Base-by-base conservation (phyloP, 108 stramenopile genomes). In the Skeletonema marinoi region DNA sequence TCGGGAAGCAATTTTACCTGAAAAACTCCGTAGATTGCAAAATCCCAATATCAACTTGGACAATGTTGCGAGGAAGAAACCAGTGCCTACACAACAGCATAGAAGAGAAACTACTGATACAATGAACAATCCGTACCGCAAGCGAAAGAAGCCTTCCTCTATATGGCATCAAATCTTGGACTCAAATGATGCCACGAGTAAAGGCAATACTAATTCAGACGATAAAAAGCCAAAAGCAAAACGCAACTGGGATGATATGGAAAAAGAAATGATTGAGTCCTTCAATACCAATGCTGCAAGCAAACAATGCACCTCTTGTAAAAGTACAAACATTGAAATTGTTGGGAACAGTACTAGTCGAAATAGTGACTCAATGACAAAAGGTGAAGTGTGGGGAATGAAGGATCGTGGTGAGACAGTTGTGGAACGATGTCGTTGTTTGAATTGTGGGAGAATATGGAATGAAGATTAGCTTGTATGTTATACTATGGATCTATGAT, bases 331-430 rank as follows among this genome's bases (percentile, higher is more conserved):
- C 44, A 85, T 92, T 17, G 29, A 60, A 48, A 70, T 41, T 41
- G 60, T 84, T 48, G 87, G 87, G 6, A 89, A 77, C 70, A 71
- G 85, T 38, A 88, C 91, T 3, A 86, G 87, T 78, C 82, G 89
- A 19, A 88, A 89, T 71, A 77, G 74, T 59, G 89, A 92, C 50
- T n/a, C n/a, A n/a, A 70, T 89, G 78, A 74, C 73, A 35, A 92
- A 92, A 71, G 91, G 89, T 14, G 91, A 92, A 67, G 88, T 83
- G 0, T 92, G 91, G 91, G 91, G 91, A 29, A 76, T 71, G 72
- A 89, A 87, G 58, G 88, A 90, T 69, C 75, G 91, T 41, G 75
- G 74, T 0, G 87, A 86, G 32, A 79, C 73, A 0, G 85, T 89
- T 13, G 71, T 92, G 1, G 77, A 67, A 7, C 74, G 88, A 17